Percentiles rank a stretch among this genome's conserved stretches.
Evolutionary conservation across 2,329 filamentous ascomycete species (phyloP).

Genomic region (Clathrospora elynae): DNA sequence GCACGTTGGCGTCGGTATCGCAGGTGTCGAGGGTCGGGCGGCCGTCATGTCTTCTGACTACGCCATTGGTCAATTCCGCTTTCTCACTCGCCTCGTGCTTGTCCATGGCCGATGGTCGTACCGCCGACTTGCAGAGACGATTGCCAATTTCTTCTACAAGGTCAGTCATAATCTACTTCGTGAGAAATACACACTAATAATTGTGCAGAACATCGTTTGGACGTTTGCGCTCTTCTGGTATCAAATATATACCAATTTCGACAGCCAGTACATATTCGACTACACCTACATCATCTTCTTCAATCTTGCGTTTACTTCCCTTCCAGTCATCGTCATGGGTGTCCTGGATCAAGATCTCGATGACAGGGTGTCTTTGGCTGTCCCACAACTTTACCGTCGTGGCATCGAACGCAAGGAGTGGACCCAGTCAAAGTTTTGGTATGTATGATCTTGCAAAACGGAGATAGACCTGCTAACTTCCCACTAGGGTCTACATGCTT

Average conservation of each 20-base stretch:
- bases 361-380: slow-evolving; percentile 88
- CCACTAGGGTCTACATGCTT: slow-evolving; percentile 74
- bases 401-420: slow-evolving; percentile 96
- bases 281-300: slow-evolving; percentile 97
- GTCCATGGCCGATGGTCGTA: slow-evolving; percentile 94
- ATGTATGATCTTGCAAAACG: slow-evolving; percentile 46
- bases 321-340: slow-evolving; percentile 94
- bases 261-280: slow-evolving; percentile 96
- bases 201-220: slow-evolving; percentile 85
- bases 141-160: slow-evolving; percentile 99
- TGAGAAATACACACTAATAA: slow-evolving; percentile 29
- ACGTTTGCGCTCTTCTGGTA: slow-evolving; percentile 97
- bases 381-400: slow-evolving; percentile 91
- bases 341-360: slow-evolving; percentile 96
- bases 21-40: slow-evolving; percentile 83
- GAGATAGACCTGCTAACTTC: slow-evolving; percentile 18
- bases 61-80: slow-evolving; percentile 86
- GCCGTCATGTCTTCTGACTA: slow-evolving; percentile 86
- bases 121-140: slow-evolving; percentile 85
- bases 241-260: slow-evolving; percentile 92
- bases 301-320: slow-evolving; percentile 94
- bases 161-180: slow-evolving; percentile 45
- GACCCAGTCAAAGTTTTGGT: slow-evolving; percentile 97
- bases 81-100: slow-evolving; percentile 76
- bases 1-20: slow-evolving; percentile 86